phyloP scores from a whole-genome alignment of 2,329 filamentous ascomycete genomes.

The Eutypella sp. region DNA sequence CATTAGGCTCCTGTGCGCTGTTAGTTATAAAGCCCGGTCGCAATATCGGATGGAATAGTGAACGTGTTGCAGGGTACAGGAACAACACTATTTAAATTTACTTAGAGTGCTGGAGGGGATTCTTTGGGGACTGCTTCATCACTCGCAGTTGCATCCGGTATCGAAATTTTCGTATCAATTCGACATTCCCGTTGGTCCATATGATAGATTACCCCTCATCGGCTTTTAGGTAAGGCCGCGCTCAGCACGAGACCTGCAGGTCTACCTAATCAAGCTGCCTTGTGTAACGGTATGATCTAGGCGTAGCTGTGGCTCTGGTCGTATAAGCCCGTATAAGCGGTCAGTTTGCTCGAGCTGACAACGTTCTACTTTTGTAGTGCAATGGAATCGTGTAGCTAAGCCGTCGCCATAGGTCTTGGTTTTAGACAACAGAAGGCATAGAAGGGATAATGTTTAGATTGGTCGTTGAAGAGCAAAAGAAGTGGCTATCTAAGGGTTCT shows the following conservation, averaged over 20 bases:
- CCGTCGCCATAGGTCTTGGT: too few relatives aligned
- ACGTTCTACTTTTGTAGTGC: too few relatives aligned
- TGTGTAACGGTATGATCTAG: too few relatives aligned
- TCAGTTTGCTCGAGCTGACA: too few relatives aligned
- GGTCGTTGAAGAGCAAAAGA: too few relatives aligned
- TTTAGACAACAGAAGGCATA: too few relatives aligned
- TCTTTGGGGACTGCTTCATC: not conserved
- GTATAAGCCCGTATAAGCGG: too few relatives aligned
- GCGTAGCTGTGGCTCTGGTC: too few relatives aligned
- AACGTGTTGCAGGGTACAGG: not conserved
- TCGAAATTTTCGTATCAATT: not conserved
- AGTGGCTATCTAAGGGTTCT: too few relatives aligned
- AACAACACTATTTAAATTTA: not conserved
- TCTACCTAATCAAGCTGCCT: not conserved
- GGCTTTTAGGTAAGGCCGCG: not conserved
- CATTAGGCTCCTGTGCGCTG: not conserved
- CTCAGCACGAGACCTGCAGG: not conserved
- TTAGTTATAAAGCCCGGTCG: not conserved
- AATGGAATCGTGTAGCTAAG: too few relatives aligned
- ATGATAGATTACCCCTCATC: not conserved
- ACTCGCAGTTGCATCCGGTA: not conserved
- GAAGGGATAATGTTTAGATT: too few relatives aligned
- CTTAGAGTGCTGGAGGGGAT: not conserved
- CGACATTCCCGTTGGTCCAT: not conserved
- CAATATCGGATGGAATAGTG: not conserved